phyloP scores from a whole-genome alignment of 129 eudicot species.

The Pittosporum tobira region DNA sequence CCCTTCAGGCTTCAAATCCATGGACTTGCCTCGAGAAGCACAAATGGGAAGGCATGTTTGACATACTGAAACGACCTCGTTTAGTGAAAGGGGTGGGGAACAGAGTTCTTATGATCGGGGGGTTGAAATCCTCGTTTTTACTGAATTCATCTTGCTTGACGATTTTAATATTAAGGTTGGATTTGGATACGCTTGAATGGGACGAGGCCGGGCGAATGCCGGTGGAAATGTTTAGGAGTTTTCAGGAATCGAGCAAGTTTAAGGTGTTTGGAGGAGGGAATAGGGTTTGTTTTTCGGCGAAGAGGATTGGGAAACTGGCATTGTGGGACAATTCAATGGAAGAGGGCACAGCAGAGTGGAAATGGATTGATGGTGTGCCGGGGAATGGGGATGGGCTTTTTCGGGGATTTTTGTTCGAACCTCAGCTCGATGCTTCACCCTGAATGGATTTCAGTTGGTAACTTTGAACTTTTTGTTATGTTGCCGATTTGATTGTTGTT shows the following conservation, averaged over 20 bases:
- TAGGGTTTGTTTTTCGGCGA: constrained; percentile 79
- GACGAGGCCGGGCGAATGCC: constrained; percentile 97
- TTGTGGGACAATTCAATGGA: constrained; percentile 56
- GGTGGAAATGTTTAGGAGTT: constrained; percentile 54
- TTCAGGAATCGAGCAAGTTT: constrained; percentile 75
- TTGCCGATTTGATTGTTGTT: constrained; percentile 15
- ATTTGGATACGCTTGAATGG: constrained; percentile 79
- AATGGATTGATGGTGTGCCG: constrained; percentile 83
- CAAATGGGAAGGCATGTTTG: constrained; percentile 93
- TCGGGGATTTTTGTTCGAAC: constrained; percentile 85
- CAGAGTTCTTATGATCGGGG: constrained; percentile 68
- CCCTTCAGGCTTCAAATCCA: constrained; percentile 27
- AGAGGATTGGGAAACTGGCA: constrained; percentile 65
- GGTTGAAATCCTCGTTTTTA: constrained; percentile 66
- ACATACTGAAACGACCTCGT: constrained; percentile 74
- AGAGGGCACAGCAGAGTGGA: constrained; percentile 48
- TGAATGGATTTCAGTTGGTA: constrained; percentile 23
- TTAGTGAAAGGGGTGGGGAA: constrained; percentile 57
- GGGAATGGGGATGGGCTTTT: constrained; percentile 75
- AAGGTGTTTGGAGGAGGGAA: constrained; percentile 95
- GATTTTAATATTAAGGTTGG: constrained; percentile 72
- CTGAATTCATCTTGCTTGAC: constrained; percentile 75
- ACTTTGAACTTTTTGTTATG: neutral
- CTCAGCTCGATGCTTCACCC: constrained; percentile 46
- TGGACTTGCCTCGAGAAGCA: constrained; percentile 59